Percentiles rank a stretch among this genome's conserved stretches.
These are phyloP conservation scores for Geosmithia flava DNA, from an alignment of 2,329 filamentous ascomycete genomes.

Conservation along the genomic window DNA sequence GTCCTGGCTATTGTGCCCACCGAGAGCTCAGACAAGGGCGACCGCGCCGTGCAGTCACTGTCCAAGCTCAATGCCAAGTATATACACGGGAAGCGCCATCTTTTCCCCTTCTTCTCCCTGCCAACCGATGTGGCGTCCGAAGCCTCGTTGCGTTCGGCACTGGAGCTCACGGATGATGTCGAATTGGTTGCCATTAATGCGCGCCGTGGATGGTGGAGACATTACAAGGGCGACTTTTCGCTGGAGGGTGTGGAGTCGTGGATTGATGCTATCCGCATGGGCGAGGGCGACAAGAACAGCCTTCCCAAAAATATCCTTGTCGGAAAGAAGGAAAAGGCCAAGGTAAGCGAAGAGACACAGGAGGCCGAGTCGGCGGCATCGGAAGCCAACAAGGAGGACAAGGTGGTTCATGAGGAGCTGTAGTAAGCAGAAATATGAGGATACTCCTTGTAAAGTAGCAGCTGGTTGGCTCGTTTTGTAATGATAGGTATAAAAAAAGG, in stretches of 20 bases:
- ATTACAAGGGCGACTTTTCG: constrained; percentile 51
- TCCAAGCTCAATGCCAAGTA: constrained; percentile 70
- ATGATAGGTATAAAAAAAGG: not conserved
- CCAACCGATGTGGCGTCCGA: constrained; percentile 31
- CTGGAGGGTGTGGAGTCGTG: constrained; percentile 60
- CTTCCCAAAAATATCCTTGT: constrained; percentile 50
- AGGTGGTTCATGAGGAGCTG: constrained; percentile 8
- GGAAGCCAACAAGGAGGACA: constrained; percentile 10
- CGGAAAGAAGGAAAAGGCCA: constrained; percentile 13
- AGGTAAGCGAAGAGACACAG: constrained; percentile 4
- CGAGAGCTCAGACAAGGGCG: constrained; percentile 34
- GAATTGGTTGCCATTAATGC: constrained; percentile 76
- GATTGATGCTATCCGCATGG: constrained; percentile 85
- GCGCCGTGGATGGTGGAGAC: constrained; percentile 76
- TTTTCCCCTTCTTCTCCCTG: constrained; percentile 78
- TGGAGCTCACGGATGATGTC: constrained; percentile 49
- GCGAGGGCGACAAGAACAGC: constrained; percentile 71
- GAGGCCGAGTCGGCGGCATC: constrained; percentile 14
- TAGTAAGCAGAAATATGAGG: constrained; percentile 4
- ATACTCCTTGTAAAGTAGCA: not conserved
- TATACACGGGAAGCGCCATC: constrained; percentile 46
- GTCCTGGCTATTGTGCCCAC: constrained; percentile 61
- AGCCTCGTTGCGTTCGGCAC: constrained; percentile 29
- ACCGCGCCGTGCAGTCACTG: constrained; percentile 49
- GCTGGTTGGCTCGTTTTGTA: not conserved